Conservation (phyloP, 1,284 basidiomycete species). For the Heterobasidion parviporum region DNA sequence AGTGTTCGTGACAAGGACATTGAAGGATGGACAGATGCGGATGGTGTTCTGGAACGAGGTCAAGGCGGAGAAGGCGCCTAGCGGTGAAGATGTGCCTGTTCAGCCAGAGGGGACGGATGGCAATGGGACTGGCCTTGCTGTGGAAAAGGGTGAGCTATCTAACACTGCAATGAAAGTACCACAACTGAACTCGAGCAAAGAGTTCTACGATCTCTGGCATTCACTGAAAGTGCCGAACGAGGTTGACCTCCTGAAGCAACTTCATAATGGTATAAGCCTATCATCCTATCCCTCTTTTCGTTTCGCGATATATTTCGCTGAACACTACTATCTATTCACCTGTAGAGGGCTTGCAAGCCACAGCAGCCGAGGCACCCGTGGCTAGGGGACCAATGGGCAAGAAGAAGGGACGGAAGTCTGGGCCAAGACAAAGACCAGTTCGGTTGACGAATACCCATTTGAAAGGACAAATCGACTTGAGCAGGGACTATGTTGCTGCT, state of each 20-base stretch:
- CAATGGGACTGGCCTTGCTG: constrained; percentile 17
- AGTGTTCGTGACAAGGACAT: constrained; percentile 77
- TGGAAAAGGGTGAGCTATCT: constrained; percentile 65
- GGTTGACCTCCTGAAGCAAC: constrained; percentile 69
- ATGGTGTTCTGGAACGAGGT: constrained; percentile 93
- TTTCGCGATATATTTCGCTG: constrained; percentile 5
- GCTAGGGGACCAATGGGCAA: constrained; percentile 51
- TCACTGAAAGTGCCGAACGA: constrained; percentile 77
- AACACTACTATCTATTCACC: background rate
- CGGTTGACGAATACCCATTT: constrained; percentile 86
- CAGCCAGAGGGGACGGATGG: constrained; percentile 4
- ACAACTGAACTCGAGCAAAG: constrained; percentile 28
- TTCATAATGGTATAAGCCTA: constrained; percentile 49
- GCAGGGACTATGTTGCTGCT: constrained; percentile 55
- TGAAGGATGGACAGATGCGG: constrained; percentile 75
- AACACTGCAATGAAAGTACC: background rate
- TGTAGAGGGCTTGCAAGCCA: constrained; percentile 70
- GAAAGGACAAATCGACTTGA: constrained; percentile 76
- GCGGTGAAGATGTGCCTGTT: constrained; percentile 29
- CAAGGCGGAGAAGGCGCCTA: constrained; percentile 60
- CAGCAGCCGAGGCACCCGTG: constrained; percentile 45
- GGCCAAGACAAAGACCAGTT: constrained; percentile 64
- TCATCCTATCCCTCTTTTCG: constrained; percentile 4
- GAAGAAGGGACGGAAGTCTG: constrained; percentile 79
- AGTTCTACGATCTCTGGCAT: constrained; percentile 85